Percentiles rank a stretch among this genome's conserved stretches.
Conservation (phyloP, 164 flowering plant genomes). For the Akebia trifoliata region DNA sequence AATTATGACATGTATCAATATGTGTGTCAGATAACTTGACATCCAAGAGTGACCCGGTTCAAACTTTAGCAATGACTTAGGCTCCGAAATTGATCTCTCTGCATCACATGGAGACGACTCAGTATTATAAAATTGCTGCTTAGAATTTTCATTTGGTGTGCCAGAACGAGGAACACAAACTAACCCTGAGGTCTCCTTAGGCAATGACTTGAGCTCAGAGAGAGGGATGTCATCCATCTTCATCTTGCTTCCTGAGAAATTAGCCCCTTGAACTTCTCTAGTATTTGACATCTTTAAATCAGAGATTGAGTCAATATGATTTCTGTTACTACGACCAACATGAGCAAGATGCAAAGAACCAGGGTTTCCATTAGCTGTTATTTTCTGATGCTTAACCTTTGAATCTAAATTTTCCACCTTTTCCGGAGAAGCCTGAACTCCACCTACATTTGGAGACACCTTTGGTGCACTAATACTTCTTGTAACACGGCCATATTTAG, state of each 20-base stretch:
- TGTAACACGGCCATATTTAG: constrained; percentile 92
- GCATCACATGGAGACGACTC: constrained; percentile 21
- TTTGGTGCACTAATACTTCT: constrained; percentile 44
- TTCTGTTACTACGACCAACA: constrained; percentile 14
- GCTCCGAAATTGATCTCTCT: constrained; percentile 19
- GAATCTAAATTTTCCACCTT: constrained; percentile 33
- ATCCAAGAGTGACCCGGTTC: constrained; percentile 8
- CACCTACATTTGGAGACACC: constrained; percentile 31
- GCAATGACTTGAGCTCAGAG: constrained; percentile 8
- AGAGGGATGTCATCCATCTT: constrained; percentile 22
- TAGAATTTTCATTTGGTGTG: constrained; percentile 23
- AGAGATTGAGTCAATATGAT: constrained; percentile 17
- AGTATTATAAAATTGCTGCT: constrained; percentile 14
- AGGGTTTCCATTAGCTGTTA: constrained; percentile 37
- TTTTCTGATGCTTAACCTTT: constrained; percentile 38
- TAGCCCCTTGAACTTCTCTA: constrained; percentile 21
- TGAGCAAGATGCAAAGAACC: constrained; percentile 22
- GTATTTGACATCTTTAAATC: constrained; percentile 19
- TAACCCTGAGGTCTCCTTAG: constrained; percentile 18
- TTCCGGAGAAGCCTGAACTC: constrained; percentile 37
- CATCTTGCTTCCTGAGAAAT: constrained; percentile 10
- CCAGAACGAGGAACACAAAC: constrained; percentile 19
- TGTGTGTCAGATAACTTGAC: constrained; percentile 17
- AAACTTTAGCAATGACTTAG: constrained; percentile 15
- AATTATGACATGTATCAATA: constrained; percentile 10